Percentiles rank a stretch among this genome's conserved stretches.
These are phyloP conservation scores for Trifolium subterraneum DNA, from an alignment of 306 rosid genomes.

Conservation along the genomic window DNA sequence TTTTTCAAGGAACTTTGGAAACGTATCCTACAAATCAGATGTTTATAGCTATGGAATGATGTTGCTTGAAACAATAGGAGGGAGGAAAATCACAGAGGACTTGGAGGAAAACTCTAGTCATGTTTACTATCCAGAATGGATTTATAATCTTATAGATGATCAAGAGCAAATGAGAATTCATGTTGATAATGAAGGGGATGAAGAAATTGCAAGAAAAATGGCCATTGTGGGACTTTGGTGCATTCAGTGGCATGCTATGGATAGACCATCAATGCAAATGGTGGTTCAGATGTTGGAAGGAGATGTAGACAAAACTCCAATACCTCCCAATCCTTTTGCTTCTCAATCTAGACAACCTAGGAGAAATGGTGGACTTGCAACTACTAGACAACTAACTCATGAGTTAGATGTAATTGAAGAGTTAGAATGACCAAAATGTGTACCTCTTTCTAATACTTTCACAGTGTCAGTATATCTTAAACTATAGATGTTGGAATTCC, in stretches of 20 bases:
- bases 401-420: slow-evolving; percentile 26
- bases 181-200: slow-evolving; percentile 20
- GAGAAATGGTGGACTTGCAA: neutral
- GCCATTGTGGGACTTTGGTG: slow-evolving; percentile 22
- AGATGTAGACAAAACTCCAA: slow-evolving; percentile 19
- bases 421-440: neutral
- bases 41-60: slow-evolving; percentile 1
- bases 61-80: slow-evolving; percentile 52
- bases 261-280: slow-evolving; percentile 21
- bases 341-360: slow-evolving; percentile 12
- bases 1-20: no score
- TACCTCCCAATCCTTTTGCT: slow-evolving; percentile 29
- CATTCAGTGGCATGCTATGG: slow-evolving; percentile 28
- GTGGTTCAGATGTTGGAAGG: slow-evolving; percentile 14
- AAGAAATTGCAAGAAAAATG: neutral
- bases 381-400: neutral
- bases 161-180: slow-evolving; percentile 22
- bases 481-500: no score
- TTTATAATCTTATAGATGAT: slow-evolving; percentile 39
- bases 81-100: slow-evolving; percentile 35
- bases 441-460: neutral
- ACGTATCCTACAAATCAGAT: no score
- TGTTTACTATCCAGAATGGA: slow-evolving; percentile 43
- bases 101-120: slow-evolving; percentile 39
- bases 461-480: no score